Evolutionary conservation across 371 early-diverging fungal species (phyloP), one percentile per base, ranked within the genome.

Genomic region (Lichtheimia corymbifera): DNA sequence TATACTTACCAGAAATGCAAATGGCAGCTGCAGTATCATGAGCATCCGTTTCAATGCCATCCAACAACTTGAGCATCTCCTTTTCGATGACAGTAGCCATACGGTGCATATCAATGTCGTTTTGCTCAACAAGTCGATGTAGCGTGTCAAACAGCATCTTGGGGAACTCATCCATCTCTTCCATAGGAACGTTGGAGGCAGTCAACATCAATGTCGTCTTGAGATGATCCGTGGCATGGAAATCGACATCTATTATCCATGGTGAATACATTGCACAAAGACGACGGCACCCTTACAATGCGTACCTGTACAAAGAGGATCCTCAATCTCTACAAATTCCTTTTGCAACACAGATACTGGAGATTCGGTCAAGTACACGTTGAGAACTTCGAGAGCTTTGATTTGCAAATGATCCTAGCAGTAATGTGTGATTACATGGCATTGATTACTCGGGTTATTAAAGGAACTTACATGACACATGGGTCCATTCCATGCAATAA

Each of bases 261-360:
- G 11, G 11, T 35, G 2, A 35, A 11, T 35, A 55, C 15, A 4
- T 24, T 25, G 18, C 6, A 30, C 4, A 17, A 52, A 17, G 13
- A n/a, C 3, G 7, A 28, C 17, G 9, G 2, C 35, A 41, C n/a
- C 25, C 18, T 43, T 27, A 52, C 13, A 13, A 17, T 22, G 3
- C 66, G 51, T 68, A 78, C 81, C 77, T 63, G 89, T 88, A 64
- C 87, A 86, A 27, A 85, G 77, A 7, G 89, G 86, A 20, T 87
- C 86, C 62, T 85, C 86, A 24, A 78, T 84, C 61, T 89, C 89
- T 17, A 89, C 89, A 76, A 89, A 87, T 59, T 84, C 84, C 47
- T 81, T 86, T 62, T 82, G 83, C 58, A 89, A 66, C 9, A 86
- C 69, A 3, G 88, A 80, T 0, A 87, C 84, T 20, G 89, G 83